Conservation (phyloP, 768 basidiomycete species). For the Rhizopogon sp. region DNA sequence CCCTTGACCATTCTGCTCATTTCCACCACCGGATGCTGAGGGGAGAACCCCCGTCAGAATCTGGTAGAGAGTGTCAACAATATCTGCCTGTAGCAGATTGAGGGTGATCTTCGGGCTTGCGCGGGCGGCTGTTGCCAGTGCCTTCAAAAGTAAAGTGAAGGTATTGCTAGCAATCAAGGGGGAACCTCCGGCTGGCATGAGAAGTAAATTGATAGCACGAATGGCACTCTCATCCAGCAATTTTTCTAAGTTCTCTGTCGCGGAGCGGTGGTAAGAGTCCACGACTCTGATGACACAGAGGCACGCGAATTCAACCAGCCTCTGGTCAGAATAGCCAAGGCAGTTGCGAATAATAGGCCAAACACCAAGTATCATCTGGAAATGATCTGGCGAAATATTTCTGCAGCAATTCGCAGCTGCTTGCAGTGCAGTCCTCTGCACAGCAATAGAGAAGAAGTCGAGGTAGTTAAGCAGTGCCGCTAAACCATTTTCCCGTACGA, state of each 20-base stretch:
- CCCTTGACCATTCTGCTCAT: conserved; percentile 65
- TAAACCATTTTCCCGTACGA: conserved; percentile 93
- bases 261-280: conserved; percentile 85
- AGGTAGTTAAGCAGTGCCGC: conserved; percentile 91
- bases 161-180: conserved; percentile 83
- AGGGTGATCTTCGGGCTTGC: conserved; percentile 86
- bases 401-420: conserved; percentile 97
- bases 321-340: conserved; percentile 87
- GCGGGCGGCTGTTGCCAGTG: conserved; percentile 82
- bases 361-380: conserved; percentile 81
- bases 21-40: conserved; percentile 43
- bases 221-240: conserved; percentile 79
- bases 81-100: conserved; percentile 84
- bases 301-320: conserved; percentile 95
- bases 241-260: conserved; percentile 80
- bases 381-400: conserved; percentile 85
- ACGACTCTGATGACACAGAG: conserved; percentile 92
- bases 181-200: conserved; percentile 82
- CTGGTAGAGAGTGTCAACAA: conserved; percentile 90
- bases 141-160: conserved; percentile 82
- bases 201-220: conserved; percentile 76
- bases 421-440: conserved; percentile 93
- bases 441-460: conserved; percentile 97
- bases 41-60: conserved; percentile 94
- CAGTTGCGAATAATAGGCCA: conserved; percentile 94